These are phyloP conservation scores for Solanum lycopersicoides DNA, from an alignment of 257 asterid species.

Conservation along the genomic window DNA sequence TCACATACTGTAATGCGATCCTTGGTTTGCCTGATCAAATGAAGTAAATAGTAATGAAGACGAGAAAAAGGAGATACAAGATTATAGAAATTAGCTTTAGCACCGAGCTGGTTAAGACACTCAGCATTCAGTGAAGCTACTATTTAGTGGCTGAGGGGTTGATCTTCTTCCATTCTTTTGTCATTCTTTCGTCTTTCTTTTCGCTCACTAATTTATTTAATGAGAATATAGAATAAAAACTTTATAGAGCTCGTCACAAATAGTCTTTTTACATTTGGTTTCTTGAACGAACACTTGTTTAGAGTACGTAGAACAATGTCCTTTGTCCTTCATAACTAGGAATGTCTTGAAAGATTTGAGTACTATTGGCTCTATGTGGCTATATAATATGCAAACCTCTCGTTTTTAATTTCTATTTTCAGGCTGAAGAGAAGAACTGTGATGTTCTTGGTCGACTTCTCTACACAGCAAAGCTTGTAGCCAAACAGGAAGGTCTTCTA, in stretches of 20 bases:
- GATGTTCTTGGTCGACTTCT: conserved; percentile 81
- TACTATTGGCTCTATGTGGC: too few species aligned
- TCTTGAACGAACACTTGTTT: background rate
- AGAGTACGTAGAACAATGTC: background rate
- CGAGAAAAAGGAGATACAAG: background rate
- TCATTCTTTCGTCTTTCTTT: background rate
- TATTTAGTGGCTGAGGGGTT: background rate
- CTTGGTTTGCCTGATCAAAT: background rate
- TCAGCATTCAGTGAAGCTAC: background rate
- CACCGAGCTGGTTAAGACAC: background rate
- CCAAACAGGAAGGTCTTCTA: conserved; percentile 84
- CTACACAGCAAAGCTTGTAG: conserved; percentile 72
- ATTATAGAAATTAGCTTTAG: background rate
- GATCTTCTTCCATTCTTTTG: background rate
- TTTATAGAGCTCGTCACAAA: background rate
- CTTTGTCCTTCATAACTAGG: background rate
- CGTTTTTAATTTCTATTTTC: background rate
- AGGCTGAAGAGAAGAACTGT: conserved; percentile 84
- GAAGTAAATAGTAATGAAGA: background rate
- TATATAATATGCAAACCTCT: background rate
- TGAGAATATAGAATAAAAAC: background rate
- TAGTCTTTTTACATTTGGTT: background rate
- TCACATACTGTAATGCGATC: background rate
- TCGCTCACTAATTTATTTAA: background rate
- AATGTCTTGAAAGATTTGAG: background rate